These are phyloP conservation scores for Xerocomellus amylosporus DNA, from an alignment of 768 basidiomycete genomes.

Conservation along the genomic window DNA sequence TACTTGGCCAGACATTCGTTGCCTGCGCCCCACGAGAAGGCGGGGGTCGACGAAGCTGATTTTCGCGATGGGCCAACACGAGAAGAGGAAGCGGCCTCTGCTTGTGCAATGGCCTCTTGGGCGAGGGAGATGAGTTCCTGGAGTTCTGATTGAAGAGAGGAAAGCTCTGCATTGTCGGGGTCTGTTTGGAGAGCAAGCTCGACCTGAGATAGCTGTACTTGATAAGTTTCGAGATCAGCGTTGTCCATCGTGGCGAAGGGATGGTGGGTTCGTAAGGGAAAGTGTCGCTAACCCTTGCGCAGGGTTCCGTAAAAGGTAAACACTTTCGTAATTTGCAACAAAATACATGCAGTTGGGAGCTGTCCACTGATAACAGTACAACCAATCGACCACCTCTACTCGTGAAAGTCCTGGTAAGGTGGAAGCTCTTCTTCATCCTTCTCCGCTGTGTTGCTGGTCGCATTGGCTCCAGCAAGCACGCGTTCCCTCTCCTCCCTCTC, in stretches of 20 bases:
- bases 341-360: background rate
- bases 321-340: background rate
- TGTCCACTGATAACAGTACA: no score
- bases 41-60: conserved; percentile 45
- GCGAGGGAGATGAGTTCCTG: conserved; percentile 82
- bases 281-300: background rate
- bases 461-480: conserved; percentile 30
- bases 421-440: conserved; percentile 38
- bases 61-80: conserved; percentile 60
- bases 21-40: conserved; percentile 69
- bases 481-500: conserved; percentile 69
- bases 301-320: conserved; percentile 23
- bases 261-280: background rate
- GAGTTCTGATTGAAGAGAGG: conserved; percentile 71
- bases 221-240: conserved; percentile 83
- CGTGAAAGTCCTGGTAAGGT: conserved; percentile 41
- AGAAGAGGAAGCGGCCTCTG: conserved; percentile 58
- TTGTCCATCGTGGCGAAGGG: conserved; percentile 39
- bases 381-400: background rate
- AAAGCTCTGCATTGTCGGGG: conserved; percentile 69
- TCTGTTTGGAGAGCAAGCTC: conserved; percentile 75
- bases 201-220: conserved; percentile 87
- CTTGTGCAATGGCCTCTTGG: conserved; percentile 65
- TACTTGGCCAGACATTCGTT: conserved; percentile 87
- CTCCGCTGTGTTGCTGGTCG: conserved; percentile 27